These are phyloP conservation scores for Trichoderma atroviride DNA, from an alignment of 2,329 filamentous ascomycete genomes.

Conservation along the genomic window DNA sequence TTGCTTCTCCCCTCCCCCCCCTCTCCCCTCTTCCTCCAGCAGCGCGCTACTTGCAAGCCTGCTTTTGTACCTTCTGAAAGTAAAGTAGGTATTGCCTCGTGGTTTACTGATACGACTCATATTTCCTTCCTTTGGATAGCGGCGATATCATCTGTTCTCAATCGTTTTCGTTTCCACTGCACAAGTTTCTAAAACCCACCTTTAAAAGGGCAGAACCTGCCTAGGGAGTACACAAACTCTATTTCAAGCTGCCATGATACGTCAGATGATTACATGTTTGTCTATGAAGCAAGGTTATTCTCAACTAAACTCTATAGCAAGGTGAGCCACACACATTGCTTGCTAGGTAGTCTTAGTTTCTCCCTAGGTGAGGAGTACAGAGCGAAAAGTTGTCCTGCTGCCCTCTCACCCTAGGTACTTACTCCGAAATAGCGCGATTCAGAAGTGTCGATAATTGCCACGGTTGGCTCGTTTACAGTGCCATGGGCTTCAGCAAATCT, in stretches of 20 bases:
- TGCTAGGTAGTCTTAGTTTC: not conserved
- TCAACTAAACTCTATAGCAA: not conserved
- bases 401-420: not conserved
- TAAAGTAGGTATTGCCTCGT: not conserved
- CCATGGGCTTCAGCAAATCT: not conserved
- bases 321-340: not conserved
- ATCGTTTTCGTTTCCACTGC: not conserved
- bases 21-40: not conserved
- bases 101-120: not conserved
- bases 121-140: not conserved
- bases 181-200: not conserved
- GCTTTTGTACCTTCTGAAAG: not conserved
- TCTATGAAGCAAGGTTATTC: not conserved
- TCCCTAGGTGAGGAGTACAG: slow-evolving; percentile 6
- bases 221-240: not conserved
- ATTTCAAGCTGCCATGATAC: not conserved
- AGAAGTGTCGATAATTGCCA: not conserved
- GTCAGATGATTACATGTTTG: not conserved
- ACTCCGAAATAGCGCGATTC: not conserved
- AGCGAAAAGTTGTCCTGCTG: not conserved
- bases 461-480: not conserved
- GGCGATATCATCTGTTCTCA: not conserved
- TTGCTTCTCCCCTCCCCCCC: not conserved
- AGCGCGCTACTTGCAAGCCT: not conserved
- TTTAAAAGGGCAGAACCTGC: not conserved